Conservation (phyloP, 257 asterid species). For the Petrea volubilis region DNA sequence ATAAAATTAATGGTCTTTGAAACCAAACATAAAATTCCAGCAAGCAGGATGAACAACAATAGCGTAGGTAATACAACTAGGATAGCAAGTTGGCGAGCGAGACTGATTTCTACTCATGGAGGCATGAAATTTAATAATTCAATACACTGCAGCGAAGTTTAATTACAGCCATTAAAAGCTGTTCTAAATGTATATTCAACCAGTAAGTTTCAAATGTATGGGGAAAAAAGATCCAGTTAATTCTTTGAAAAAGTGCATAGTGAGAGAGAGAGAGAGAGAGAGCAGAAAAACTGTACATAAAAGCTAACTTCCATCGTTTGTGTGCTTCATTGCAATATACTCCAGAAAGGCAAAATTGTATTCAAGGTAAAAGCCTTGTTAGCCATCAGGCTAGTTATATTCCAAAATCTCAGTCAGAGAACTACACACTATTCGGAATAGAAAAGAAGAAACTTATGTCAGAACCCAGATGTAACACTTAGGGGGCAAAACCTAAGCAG, state of each 20-base stretch:
- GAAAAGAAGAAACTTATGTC: neutral
- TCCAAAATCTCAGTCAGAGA: neutral
- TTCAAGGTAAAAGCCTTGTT: neutral
- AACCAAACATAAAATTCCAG: constrained; percentile 8
- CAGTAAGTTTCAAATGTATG: neutral
- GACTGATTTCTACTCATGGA: neutral
- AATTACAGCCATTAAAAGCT: constrained; percentile 3
- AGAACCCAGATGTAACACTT: constrained; percentile 1
- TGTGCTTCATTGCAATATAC: neutral
- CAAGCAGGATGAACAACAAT: neutral
- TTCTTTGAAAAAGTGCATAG: neutral
- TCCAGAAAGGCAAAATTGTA: neutral
- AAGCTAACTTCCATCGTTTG: neutral
- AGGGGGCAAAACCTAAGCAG: neutral
- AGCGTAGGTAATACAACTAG: neutral
- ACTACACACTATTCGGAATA: neutral
- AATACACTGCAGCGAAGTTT: neutral
- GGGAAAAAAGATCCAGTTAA: no score
- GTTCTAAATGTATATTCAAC: neutral
- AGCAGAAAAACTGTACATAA: neutral
- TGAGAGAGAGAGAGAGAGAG: neutral
- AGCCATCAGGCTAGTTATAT: neutral
- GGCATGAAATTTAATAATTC: neutral
- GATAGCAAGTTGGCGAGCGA: constrained; percentile 5
- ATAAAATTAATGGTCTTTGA: neutral